These are phyloP conservation scores for Beauveria varroae DNA, from an alignment of 2,329 filamentous ascomycete genomes.

Conservation along the genomic window DNA sequence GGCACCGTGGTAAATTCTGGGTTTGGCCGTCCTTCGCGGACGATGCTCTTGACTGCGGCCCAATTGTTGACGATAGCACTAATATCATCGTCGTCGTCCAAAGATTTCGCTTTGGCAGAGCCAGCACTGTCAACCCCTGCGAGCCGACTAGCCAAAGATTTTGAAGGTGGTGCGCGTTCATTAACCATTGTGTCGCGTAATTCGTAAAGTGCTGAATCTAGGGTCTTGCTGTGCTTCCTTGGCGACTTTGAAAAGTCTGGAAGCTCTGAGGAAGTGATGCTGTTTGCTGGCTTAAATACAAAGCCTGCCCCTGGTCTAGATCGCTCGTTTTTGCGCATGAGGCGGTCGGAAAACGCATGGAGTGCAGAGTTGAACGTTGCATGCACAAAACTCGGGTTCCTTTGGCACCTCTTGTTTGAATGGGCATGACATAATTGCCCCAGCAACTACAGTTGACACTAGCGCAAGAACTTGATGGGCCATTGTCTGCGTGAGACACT, in stretches of 20 bases:
- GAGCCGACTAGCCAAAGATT: constrained; percentile 27
- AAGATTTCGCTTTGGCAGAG: background rate
- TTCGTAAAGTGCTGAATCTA: constrained; percentile 14
- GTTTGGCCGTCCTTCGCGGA: constrained; percentile 14
- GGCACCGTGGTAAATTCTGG: constrained; percentile 18
- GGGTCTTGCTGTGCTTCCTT: constrained; percentile 7
- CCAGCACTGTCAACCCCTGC: constrained; percentile 21
- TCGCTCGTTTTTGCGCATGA: constrained; percentile 15
- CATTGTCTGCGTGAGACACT: constrained; percentile 11
- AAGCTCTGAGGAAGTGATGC: constrained; percentile 18
- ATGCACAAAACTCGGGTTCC: constrained; percentile 11
- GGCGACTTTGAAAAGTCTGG: constrained; percentile 16
- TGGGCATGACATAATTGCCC: constrained; percentile 23
- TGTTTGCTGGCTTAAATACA: constrained; percentile 25
- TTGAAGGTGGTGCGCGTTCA: constrained; percentile 37
- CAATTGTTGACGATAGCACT: constrained; percentile 24
- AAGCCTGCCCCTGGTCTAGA: constrained; percentile 24
- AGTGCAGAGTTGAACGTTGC: constrained; percentile 10
- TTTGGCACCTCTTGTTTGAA: constrained; percentile 15
- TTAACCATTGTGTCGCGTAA: constrained; percentile 34
- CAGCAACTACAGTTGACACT: constrained; percentile 18
- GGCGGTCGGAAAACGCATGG: background rate
- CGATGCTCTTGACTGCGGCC: constrained; percentile 19
- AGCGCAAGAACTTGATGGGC: background rate
- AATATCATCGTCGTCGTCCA: constrained; percentile 24